These are phyloP conservation scores for Medakamo hakoo DNA, from an alignment of 139 green algal species.

Conservation along the genomic window DNA sequence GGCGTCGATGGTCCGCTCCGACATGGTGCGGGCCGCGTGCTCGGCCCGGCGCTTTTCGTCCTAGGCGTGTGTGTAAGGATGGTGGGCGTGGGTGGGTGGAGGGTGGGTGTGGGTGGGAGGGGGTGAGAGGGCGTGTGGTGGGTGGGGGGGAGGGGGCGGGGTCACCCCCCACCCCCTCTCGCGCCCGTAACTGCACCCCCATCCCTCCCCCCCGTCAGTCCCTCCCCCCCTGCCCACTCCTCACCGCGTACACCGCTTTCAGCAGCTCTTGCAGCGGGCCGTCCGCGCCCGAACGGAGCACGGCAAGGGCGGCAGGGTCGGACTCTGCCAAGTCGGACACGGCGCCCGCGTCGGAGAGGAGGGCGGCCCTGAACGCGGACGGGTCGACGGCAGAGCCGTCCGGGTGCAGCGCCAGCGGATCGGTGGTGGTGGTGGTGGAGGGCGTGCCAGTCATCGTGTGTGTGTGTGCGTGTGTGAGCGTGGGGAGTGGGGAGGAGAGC, in stretches of 20 bases:
- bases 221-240: neutral
- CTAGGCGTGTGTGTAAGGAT: too few species aligned
- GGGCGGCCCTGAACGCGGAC: conserved; percentile 32
- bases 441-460: too few species aligned
- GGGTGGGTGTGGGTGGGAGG: neutral
- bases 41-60: neutral
- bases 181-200: neutral
- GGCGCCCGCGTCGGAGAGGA: conserved; percentile 21
- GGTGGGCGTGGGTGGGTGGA: too few species aligned
- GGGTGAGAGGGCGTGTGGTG: neutral
- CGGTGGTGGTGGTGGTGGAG: neutral
- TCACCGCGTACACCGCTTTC: conserved; percentile 32
- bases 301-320: conserved; percentile 21
- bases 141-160: neutral
- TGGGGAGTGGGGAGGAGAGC: neutral
- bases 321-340: neutral
- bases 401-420: conserved; percentile 31
- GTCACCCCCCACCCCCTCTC: neutral
- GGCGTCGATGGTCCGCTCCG: conserved; percentile 72
- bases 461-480: too few species aligned
- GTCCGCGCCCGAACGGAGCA: conserved; percentile 37
- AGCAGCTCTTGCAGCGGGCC: conserved; percentile 50
- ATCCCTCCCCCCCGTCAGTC: neutral
- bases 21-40: conserved; percentile 12
- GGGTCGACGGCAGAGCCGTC: conserved; percentile 56